These are phyloP conservation scores for Pythium scleroteichum DNA, from an alignment of 352 stramenopile species.

Conservation along the genomic window DNA sequence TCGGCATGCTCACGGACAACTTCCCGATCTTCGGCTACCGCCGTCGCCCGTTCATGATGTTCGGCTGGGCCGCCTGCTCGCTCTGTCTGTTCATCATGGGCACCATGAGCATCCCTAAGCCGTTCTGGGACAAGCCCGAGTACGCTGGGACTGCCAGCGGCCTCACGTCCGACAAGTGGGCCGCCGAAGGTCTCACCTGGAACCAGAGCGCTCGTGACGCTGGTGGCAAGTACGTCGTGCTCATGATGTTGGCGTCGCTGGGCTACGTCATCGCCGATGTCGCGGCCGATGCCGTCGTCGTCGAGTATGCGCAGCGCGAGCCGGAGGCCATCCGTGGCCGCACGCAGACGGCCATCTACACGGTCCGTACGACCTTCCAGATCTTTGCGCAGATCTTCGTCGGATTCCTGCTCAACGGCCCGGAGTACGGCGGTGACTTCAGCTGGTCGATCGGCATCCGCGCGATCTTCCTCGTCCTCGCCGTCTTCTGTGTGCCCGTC, in stretches of 20 bases:
- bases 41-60: slow-evolving; percentile 39
- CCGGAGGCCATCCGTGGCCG: slow-evolving; percentile 18
- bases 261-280: slow-evolving; percentile 39
- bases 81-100: slow-evolving; percentile 32
- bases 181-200: slow-evolving; percentile 11
- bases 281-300: slow-evolving; percentile 35
- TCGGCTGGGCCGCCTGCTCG: slow-evolving; percentile 32
- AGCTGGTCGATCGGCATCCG: slow-evolving; percentile 26
- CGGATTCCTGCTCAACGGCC: slow-evolving; percentile 29
- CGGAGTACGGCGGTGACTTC: slow-evolving; percentile 32
- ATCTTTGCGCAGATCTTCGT: slow-evolving; percentile 26
- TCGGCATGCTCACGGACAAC: slow-evolving; percentile 39
- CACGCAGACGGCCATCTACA: slow-evolving; percentile 28
- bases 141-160: slow-evolving; percentile 1
- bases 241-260: slow-evolving; percentile 36
- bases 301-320: slow-evolving; percentile 28
- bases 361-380: slow-evolving; percentile 25
- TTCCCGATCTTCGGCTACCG: slow-evolving; percentile 39
- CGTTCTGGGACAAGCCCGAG: slow-evolving; percentile 26
- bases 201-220: slow-evolving; percentile 28
- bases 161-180: slow-evolving; percentile 13
- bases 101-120: slow-evolving; percentile 24
- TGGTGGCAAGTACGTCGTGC: slow-evolving; percentile 30
- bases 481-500: slow-evolving; percentile 28
- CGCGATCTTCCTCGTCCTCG: slow-evolving; percentile 24